phyloP scores from a whole-genome alignment of 768 basidiomycete genomes.

The Cystofilobasidium bisporidii region DNA sequence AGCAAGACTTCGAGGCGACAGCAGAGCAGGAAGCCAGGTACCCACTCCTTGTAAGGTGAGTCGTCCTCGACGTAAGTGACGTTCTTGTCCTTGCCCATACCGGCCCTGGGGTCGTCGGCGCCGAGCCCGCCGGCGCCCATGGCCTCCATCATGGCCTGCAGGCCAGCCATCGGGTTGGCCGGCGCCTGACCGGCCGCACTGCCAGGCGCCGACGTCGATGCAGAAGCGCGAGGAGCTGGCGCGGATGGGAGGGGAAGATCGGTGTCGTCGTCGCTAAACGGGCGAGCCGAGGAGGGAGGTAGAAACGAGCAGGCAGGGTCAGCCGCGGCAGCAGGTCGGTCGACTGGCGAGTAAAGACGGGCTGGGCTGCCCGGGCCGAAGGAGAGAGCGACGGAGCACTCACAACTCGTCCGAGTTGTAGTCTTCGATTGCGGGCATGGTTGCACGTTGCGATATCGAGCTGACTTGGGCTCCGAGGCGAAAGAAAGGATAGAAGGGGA shows the following conservation, averaged over 20 bases:
- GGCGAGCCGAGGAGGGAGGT: not conserved
- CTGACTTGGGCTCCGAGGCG: not conserved
- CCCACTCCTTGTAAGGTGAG: conserved; percentile 8
- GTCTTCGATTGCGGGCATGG: conserved; percentile 23
- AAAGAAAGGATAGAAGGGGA: not conserved
- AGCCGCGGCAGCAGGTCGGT: too few species aligned
- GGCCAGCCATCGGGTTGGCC: conserved; percentile 19
- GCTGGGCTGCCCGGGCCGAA: too few species aligned
- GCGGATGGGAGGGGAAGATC: conserved; percentile 24
- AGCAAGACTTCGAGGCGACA: too few species aligned
- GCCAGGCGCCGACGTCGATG: not conserved
- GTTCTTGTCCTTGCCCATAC: not conserved
- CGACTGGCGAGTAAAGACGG: too few species aligned
- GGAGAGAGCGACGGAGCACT: not conserved
- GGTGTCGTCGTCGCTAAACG: conserved; percentile 25
- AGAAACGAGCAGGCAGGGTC: not conserved
- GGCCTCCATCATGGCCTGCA: conserved; percentile 26
- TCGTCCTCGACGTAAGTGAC: conserved; percentile 2
- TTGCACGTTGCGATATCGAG: not conserved
- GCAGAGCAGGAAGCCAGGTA: too few species aligned
- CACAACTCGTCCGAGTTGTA: conserved; percentile 26
- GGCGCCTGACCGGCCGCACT: not conserved
- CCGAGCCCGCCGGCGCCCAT: conserved; percentile 7
- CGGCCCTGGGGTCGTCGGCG: not conserved
- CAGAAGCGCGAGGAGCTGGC: not conserved